Evolutionary conservation across 345 rosid species (phyloP).

Genomic region (Stellera chamaejasme): DNA sequence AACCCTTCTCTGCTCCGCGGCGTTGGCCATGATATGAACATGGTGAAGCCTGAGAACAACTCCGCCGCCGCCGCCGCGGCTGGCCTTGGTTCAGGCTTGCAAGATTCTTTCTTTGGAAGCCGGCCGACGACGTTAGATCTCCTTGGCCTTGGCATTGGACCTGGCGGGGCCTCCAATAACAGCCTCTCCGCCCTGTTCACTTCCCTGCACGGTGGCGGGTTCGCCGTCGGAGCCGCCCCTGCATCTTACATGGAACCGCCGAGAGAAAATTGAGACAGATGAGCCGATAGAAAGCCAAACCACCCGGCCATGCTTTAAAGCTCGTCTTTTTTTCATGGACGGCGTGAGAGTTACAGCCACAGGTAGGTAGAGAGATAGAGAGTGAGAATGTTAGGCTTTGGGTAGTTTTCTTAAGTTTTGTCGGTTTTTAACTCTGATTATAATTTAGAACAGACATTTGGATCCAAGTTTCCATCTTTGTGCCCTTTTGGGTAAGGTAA

Average conservation of each 20-base stretch:
- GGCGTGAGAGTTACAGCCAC: background rate
- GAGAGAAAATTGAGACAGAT: constrained; percentile 35
- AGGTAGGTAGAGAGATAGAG: constrained; percentile 1
- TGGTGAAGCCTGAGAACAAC: constrained; percentile 24
- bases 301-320: constrained; percentile 18
- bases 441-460: background rate
- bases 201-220: constrained; percentile 36
- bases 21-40: constrained; percentile 28
- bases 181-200: constrained; percentile 47
- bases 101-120: constrained; percentile 30
- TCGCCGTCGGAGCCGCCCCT: constrained; percentile 20
- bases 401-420: background rate
- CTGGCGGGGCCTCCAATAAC: constrained; percentile 16
- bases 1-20: constrained; percentile 40
- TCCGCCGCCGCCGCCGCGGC: constrained; percentile 23
- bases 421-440: constrained; percentile 2
- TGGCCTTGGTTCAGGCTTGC: constrained; percentile 30
- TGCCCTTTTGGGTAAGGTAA: too few relatives aligned
- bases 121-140: constrained; percentile 59
- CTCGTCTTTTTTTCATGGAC: background rate
- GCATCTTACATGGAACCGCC: constrained; percentile 23
- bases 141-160: constrained; percentile 52
- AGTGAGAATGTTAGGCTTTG: constrained; percentile 3
- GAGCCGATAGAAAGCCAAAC: constrained; percentile 22
- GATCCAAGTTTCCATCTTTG: too few relatives aligned